Conservation (phyloP, 1,139 yeast genomes). For the Candida sanyaensis region DNA sequence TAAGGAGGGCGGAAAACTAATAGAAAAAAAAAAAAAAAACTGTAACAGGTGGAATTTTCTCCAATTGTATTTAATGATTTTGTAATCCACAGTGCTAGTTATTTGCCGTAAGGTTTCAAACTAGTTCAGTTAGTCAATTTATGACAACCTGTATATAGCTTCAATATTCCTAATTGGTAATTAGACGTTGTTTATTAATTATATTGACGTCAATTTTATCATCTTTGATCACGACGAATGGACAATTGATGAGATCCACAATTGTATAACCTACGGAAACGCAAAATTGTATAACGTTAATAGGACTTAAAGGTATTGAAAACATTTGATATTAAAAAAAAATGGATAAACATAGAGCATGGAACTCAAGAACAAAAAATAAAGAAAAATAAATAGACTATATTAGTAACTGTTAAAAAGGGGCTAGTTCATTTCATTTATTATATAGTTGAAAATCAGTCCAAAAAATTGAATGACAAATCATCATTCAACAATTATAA, state of each 20-base stretch:
- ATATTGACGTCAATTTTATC: not conserved
- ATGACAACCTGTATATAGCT: not conserved
- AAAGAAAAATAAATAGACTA: too few relatives aligned
- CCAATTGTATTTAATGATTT: too few relatives aligned
- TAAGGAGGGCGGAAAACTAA: too few relatives aligned
- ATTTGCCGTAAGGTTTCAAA: too few relatives aligned
- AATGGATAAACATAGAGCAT: not conserved
- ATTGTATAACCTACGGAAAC: constrained; percentile 1
- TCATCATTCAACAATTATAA: not conserved
- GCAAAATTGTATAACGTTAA: constrained; percentile 2
- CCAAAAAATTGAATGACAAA: not conserved
- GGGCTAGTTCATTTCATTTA: not conserved
- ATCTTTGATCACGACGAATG: not conserved
- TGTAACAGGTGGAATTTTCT: too few relatives aligned
- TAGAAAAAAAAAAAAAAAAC: too few relatives aligned
- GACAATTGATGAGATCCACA: constrained; percentile 2
- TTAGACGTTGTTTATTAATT: not conserved
- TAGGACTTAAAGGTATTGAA: not conserved
- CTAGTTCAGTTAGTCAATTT: too few relatives aligned
- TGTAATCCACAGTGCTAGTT: too few relatives aligned
- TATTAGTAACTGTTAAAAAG: not conserved
- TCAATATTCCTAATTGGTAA: not conserved
- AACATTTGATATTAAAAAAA: not conserved
- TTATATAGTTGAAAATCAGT: not conserved
- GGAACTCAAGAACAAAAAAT: not conserved